These are phyloP conservation scores for Solanum pinnatisectum DNA, from an alignment of 257 asterid species.

Conservation along the genomic window DNA sequence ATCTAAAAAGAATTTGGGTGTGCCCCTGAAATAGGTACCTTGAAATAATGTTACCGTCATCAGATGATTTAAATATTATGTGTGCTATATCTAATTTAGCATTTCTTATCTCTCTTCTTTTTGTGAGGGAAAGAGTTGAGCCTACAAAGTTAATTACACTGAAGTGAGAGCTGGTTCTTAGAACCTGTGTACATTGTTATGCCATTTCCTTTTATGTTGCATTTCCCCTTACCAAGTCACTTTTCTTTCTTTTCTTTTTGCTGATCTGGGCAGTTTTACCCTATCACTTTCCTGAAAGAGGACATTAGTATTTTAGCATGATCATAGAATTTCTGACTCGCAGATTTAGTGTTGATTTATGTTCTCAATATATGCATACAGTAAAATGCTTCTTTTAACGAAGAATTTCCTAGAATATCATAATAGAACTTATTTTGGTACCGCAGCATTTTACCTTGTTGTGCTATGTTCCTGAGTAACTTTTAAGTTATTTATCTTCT, in stretches of 20 bases:
- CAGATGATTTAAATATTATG: not conserved
- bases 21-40: not conserved
- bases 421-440: not conserved
- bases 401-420: not conserved
- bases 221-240: not conserved
- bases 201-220: not conserved
- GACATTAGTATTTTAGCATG: not conserved
- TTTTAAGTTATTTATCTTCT: not conserved
- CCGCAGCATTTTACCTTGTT: not conserved
- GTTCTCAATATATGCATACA: not conserved
- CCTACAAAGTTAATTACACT: not conserved
- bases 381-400: not conserved
- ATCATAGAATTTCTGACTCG: not conserved
- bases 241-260: not conserved
- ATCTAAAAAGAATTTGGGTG: not conserved
- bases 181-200: not conserved
- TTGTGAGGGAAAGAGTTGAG: not conserved
- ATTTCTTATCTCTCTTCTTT: not conserved
- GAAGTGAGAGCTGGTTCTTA: not conserved
- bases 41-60: not conserved
- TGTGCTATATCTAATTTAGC: not conserved
- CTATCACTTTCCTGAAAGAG: not conserved
- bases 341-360: not conserved
- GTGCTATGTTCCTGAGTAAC: not conserved
- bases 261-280: not conserved